Evolutionary conservation across 306 rosid genomes (phyloP).

Genomic region (Cicer arietinum): DNA sequence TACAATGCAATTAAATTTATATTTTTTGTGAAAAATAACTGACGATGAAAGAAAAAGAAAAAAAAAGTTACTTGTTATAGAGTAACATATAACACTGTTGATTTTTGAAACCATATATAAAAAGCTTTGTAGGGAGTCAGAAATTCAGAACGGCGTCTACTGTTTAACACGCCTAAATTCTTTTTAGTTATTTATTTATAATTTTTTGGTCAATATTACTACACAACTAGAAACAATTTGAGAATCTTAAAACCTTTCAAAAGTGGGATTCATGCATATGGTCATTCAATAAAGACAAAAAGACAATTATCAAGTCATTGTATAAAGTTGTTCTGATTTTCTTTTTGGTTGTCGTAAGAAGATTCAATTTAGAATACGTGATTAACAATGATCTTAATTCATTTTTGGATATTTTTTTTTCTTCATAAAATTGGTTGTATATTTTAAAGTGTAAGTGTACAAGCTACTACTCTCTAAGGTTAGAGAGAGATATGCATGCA

Average conservation of each 20-base stretch:
- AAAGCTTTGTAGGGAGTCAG: constrained; percentile 38
- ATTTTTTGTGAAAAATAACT: neutral
- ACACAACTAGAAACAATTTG: constrained; percentile 1
- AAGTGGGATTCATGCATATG: constrained; percentile 30
- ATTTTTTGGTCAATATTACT: neutral
- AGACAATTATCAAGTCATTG: neutral
- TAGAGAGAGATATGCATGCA: no score
- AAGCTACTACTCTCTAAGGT: no score
- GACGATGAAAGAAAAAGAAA: neutral
- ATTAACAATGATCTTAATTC: neutral
- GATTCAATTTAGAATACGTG: neutral
- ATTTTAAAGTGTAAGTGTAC: neutral
- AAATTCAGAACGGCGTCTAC: constrained; percentile 31
- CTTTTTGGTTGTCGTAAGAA: neutral
- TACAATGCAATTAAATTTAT: no score
- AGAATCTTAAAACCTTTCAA: constrained; percentile 42
- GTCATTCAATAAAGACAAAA: neutral
- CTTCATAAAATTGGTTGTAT: neutral
- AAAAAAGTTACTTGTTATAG: constrained; percentile 24
- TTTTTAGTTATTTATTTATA: neutral
- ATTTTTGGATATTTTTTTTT: neutral
- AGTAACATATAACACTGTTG: constrained; percentile 14
- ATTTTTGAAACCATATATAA: constrained; percentile 1
- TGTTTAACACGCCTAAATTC: constrained; percentile 20
- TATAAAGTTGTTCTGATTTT: constrained; percentile 2